Evolutionary conservation across 495 filamentous ascomycete species (phyloP).

Genomic region (Penicillium pulvis): DNA sequence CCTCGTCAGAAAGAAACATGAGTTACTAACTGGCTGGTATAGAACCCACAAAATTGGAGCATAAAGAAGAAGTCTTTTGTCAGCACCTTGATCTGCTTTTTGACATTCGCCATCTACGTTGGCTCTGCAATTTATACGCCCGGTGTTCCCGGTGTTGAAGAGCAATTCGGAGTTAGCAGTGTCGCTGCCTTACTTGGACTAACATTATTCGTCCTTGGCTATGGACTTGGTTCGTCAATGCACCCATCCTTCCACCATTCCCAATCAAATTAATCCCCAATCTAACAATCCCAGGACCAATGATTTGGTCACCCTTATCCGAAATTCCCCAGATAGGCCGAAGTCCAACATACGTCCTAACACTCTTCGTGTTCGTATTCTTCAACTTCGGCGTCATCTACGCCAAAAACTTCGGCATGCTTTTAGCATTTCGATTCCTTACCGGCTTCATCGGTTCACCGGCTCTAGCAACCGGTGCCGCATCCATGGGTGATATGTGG

Average conservation of each 20-base stretch:
- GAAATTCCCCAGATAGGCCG: conserved; percentile 55
- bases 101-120: conserved; percentile 38
- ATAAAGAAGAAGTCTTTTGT: conserved; percentile 22
- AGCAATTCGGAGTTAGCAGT: conserved; percentile 47
- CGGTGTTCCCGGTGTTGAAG: conserved; percentile 27
- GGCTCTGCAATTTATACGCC: conserved; percentile 36
- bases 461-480: conserved; percentile 45
- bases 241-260: neutral
- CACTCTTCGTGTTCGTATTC: conserved; percentile 53
- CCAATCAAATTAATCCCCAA: neutral
- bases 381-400: conserved; percentile 50
- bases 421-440: conserved; percentile 56
- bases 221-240: conserved; percentile 24
- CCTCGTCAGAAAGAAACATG: neutral
- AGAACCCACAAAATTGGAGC: conserved; percentile 57
- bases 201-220: conserved; percentile 53
- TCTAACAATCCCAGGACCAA: conserved; percentile 25
- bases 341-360: conserved; percentile 50
- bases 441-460: conserved; percentile 56
- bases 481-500: conserved; percentile 39
- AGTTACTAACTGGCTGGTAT: neutral
- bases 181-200: conserved; percentile 52
- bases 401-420: conserved; percentile 52
- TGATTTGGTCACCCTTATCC: conserved; percentile 52
- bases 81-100: conserved; percentile 25